Percentiles rank a stretch among this genome's conserved stretches.
Conservation (phyloP, 805 yeast species). For the Candida krabiensis region DNA sequence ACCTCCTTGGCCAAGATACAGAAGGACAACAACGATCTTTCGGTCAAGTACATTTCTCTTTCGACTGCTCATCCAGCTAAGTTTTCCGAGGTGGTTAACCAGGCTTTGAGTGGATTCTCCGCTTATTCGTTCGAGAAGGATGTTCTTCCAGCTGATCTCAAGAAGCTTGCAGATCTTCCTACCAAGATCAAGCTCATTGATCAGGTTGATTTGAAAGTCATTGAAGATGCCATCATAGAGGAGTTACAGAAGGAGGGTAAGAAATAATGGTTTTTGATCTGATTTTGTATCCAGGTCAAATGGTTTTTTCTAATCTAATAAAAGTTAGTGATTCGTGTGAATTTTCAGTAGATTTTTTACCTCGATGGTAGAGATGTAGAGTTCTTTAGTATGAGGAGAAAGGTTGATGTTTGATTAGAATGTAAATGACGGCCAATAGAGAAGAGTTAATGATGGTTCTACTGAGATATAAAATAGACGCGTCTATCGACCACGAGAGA, state of each 20-base stretch:
- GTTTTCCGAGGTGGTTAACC: conserved; percentile 92
- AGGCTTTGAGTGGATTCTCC: conserved; percentile 62
- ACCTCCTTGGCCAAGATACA: conserved; percentile 66
- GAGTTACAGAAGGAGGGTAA: conserved; percentile 53
- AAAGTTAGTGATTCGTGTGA: no score
- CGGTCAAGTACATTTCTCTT: conserved; percentile 64
- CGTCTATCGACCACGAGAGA: no score
- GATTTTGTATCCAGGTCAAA: no score
- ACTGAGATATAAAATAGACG: no score
- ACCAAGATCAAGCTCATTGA: conserved; percentile 74
- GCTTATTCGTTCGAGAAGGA: conserved; percentile 85
- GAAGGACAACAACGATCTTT: conserved; percentile 35
- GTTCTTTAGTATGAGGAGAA: no score
- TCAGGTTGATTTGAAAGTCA: conserved; percentile 67
- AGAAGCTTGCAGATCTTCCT: conserved; percentile 64
- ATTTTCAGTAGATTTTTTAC: no score
- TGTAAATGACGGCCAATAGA: no score
- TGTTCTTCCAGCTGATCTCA: conserved; percentile 87
- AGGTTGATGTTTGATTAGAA: no score
- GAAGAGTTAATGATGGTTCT: no score
- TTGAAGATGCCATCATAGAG: conserved; percentile 74
- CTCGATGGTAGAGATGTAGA: no score
- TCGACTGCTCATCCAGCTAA: conserved; percentile 99
- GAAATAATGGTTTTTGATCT: conserved; percentile 8
- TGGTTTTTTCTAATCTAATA: not conserved